Base-by-base conservation (phyloP, 345 rosid species). In the Crucihimalaya himalaica region DNA sequence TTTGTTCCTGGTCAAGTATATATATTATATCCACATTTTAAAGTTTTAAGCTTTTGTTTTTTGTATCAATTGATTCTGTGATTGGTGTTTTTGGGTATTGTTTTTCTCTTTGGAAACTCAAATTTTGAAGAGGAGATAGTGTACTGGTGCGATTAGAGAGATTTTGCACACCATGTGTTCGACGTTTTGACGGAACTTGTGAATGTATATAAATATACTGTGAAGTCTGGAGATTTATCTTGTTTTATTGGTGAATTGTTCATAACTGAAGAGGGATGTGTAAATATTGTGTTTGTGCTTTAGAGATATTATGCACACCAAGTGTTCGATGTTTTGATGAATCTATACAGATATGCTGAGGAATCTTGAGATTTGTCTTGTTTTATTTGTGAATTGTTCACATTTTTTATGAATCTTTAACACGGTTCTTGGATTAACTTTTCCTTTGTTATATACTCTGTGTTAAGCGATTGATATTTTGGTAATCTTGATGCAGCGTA, bases 1-100 rank as follows among this genome's bases (percentile, higher is more conserved):
- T 83, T 83, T 70, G 55, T 51, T 19, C 82, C 82, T 32, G 83
- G 84, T 61, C 83, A 68, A 69, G 85, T 85, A 77, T 60, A 54
- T n/a, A 25, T 15, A 45, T 43, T 5, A 18, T 3, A 27, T 34
- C 27, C 65, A 19, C 0, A 19, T 70, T 57, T 47, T 14, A 3
- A 21, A 29, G 16, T 13, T 25, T 61, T 13, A 0, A 35, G 3
- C 9, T 34, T 58, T 18, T 70, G 16, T 16, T 6, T 0, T 71
- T 10, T 51, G 0, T 27, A 11, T 20, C 6, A 21, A 31, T 53
- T 73, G 39, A 18, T 2, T 37, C 23, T 25, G 31, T 56, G 21
- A 56, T 48, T 45, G 18, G 25, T 5, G 1, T 21, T 51, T 18
- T 20, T 25, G 20, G 35, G 51, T 62, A 47, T 37, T 20, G 8